Evolutionary conservation across 495 filamentous ascomycete species (phyloP).

Genomic region (Aspergillus hancockii): DNA sequence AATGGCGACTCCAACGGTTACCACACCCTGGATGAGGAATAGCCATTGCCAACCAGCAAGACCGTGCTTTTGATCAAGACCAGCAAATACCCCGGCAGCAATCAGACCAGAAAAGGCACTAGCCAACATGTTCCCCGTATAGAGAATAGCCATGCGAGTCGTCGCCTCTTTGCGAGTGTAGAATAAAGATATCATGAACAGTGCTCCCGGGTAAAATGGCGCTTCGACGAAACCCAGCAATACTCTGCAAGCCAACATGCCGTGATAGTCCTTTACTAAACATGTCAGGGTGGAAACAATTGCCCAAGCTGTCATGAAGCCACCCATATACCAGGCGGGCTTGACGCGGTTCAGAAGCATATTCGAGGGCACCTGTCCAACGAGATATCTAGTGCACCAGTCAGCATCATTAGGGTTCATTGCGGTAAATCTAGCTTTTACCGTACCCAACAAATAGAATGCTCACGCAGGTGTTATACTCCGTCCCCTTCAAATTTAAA

Average conservation of each 20-base stretch:
- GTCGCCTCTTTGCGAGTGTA: conserved; percentile 46
- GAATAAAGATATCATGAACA: conserved; percentile 46
- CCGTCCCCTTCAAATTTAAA: conserved; percentile 39
- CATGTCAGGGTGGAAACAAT: conserved; percentile 47
- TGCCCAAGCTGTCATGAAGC: conserved; percentile 53
- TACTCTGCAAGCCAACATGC: conserved; percentile 38
- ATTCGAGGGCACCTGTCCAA: conserved; percentile 58
- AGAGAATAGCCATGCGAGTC: conserved; percentile 27
- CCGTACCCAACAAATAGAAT: conserved; percentile 58
- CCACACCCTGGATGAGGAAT: conserved; percentile 42
- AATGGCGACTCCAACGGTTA: conserved; percentile 42
- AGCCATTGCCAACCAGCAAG: conserved; percentile 35
- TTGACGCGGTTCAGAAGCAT: conserved; percentile 52
- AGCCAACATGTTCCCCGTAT: conserved; percentile 25
- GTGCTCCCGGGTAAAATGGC: conserved; percentile 47
- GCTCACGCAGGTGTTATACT: conserved; percentile 56
- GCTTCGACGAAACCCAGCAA: conserved; percentile 51
- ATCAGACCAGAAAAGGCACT: conserved; percentile 32
- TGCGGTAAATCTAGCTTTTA: not conserved
- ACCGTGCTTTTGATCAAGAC: conserved; percentile 20
- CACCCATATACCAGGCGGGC: conserved; percentile 32
- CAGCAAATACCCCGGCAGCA: conserved; percentile 24
- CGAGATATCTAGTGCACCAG: conserved; percentile 33
- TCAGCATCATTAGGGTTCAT: conserved; percentile 7
- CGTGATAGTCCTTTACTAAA: conserved; percentile 41